phyloP scores from a whole-genome alignment of 139 green algal genomes.

The Chlorella sp. region DNA sequence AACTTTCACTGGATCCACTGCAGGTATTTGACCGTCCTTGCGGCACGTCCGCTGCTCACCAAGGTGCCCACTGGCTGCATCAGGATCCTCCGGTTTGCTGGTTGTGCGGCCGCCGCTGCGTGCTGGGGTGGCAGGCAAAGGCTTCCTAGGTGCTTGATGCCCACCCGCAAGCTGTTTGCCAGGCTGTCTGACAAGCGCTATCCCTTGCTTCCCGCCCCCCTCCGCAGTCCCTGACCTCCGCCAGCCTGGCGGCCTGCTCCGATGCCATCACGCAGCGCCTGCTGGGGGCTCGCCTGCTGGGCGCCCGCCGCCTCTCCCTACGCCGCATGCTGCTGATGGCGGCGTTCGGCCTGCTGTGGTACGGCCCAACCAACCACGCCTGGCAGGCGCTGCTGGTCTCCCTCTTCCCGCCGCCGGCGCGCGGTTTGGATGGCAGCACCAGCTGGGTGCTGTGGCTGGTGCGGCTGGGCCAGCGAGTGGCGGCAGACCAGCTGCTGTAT shows the following conservation, averaged over 20 bases:
- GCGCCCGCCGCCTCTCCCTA: not conserved
- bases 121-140: too few species aligned
- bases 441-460: not conserved
- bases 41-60: not conserved
- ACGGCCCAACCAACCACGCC: constrained; percentile 20
- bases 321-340: not conserved
- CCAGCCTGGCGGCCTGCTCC: not conserved
- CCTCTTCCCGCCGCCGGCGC: not conserved
- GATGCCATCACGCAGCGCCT: constrained; percentile 32
- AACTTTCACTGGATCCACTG: not conserved
- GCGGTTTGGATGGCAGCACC: too few species aligned
- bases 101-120: not conserved
- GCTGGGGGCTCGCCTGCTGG: not conserved
- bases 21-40: not conserved
- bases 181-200: not conserved
- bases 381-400: constrained; percentile 11
- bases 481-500: constrained; percentile 38
- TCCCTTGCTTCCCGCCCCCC: not conserved
- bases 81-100: too few species aligned
- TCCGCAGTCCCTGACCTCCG: constrained; percentile 16
- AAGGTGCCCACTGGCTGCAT: not conserved
- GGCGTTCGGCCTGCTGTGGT: not conserved
- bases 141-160: not conserved
- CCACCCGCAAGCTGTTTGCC: not conserved
- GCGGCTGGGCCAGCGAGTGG: constrained; percentile 3